Evolutionary conservation across 2,329 filamentous ascomycete species (phyloP).

Genomic region (Didymella exigua): DNA sequence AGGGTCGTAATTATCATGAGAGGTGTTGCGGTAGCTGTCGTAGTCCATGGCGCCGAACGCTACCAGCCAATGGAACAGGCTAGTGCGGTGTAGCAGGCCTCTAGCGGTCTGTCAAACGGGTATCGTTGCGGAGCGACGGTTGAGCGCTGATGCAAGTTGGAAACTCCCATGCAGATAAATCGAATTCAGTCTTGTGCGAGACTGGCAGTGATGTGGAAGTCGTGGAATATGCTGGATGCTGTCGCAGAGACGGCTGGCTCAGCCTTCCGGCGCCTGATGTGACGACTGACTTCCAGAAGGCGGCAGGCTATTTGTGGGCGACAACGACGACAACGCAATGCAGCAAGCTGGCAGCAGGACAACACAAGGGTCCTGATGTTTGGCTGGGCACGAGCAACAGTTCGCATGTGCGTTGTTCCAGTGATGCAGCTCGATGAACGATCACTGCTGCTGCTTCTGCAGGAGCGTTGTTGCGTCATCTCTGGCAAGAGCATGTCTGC

Average conservation of each 20-base stretch:
- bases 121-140: not conserved
- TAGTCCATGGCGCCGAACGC: slow-evolving; percentile 30
- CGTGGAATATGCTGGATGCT: slow-evolving; percentile 8
- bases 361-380: slow-evolving; percentile 8
- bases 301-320: slow-evolving; percentile 15
- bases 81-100: slow-evolving; percentile 6
- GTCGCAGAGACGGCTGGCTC: slow-evolving; percentile 18
- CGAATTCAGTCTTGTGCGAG: not conserved
- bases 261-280: slow-evolving; percentile 26
- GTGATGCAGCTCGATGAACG: slow-evolving; percentile 15
- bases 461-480: slow-evolving; percentile 16
- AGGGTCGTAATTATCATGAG: slow-evolving; percentile 15
- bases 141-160: slow-evolving; percentile 1
- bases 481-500: slow-evolving; percentile 1
- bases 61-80: slow-evolving; percentile 2
- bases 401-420: slow-evolving; percentile 16
- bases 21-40: slow-evolving; percentile 47
- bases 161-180: slow-evolving; percentile 8
- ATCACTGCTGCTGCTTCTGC: slow-evolving; percentile 6
- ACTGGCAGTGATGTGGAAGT: slow-evolving; percentile 2
- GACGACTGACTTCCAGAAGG: slow-evolving; percentile 19
- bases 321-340: slow-evolving; percentile 11
- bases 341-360: slow-evolving; percentile 11
- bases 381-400: slow-evolving; percentile 21
- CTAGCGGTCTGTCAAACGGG: slow-evolving; percentile 8